Conservation (phyloP, 306 rosid genomes). For the Rosa chinensis region DNA sequence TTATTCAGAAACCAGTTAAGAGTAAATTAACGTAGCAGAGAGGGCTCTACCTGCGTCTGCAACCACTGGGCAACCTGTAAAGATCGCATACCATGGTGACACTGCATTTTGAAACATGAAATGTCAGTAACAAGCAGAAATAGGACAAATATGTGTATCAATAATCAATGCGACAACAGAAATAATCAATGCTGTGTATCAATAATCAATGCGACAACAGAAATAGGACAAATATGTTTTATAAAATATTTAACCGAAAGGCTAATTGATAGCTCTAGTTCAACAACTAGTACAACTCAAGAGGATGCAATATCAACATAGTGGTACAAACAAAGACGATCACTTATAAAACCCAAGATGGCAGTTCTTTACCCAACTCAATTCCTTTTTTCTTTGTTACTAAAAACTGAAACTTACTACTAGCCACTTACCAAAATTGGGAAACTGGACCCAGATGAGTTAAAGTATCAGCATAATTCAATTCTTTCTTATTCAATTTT, state of each 20-base stretch:
- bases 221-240: background rate
- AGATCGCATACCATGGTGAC: slow-evolving; percentile 93
- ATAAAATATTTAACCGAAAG: background rate
- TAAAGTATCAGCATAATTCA: background rate
- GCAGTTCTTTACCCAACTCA: background rate
- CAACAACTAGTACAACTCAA: background rate
- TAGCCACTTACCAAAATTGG: background rate
- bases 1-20: background rate
- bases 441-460: background rate
- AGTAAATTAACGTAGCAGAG: slow-evolving; percentile 1
- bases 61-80: slow-evolving; percentile 85
- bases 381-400: background rate
- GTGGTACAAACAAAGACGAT: background rate
- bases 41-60: slow-evolving; percentile 70
- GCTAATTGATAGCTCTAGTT: background rate
- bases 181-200: background rate
- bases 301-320: background rate
- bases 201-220: background rate
- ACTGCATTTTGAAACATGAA: slow-evolving; percentile 56
- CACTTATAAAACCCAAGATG: background rate
- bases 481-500: background rate
- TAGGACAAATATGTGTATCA: background rate
- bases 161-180: background rate
- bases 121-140: slow-evolving; percentile 7
- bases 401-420: background rate